A percentile compares a stretch with the other conserved stretches of the same genome.
These are phyloP conservation scores for Ochetophila trinervis DNA, from an alignment of 306 rosid genomes.

Conservation along the genomic window DNA sequence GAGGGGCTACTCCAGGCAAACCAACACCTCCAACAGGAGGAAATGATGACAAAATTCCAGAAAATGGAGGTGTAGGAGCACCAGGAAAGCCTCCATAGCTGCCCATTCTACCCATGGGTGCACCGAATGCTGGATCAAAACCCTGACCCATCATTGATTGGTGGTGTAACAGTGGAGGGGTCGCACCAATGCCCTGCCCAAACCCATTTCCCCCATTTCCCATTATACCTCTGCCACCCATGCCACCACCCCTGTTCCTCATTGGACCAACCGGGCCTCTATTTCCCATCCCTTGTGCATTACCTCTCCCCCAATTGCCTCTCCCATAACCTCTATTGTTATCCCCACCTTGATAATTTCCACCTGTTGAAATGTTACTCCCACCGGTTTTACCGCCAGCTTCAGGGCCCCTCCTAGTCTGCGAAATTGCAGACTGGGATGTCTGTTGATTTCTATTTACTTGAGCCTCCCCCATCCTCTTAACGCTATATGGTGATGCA, in stretches of 20 bases:
- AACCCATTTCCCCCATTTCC: conserved; percentile 89
- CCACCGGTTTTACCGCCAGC: conserved; percentile 60
- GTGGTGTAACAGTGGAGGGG: conserved; percentile 81
- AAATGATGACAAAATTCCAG: conserved; percentile 78
- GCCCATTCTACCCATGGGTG: conserved; percentile 92
- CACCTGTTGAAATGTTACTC: conserved; percentile 64
- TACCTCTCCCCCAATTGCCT: conserved; percentile 93
- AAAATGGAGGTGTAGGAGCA: conserved; percentile 74
- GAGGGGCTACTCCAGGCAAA: conserved; percentile 93
- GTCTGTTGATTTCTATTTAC: conserved; percentile 67
- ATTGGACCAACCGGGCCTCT: conserved; percentile 79
- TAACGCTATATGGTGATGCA: conserved; percentile 77
- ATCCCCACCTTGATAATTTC: conserved; percentile 92
- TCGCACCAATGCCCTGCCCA: conserved; percentile 83
- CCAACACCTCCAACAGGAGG: conserved; percentile 89
- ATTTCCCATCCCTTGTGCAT: conserved; percentile 73
- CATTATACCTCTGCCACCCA: conserved; percentile 88
- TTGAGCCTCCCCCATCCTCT: conserved; percentile 98
- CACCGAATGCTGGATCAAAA: conserved; percentile 94
- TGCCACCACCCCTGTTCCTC: conserved; percentile 81
- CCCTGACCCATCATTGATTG: conserved; percentile 94
- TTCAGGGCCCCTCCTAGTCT: conserved; percentile 69
- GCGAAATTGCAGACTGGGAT: conserved; percentile 43
- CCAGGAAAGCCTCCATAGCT: conserved; percentile 92
- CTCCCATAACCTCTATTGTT: conserved; percentile 76